Evolutionary conservation across 176 grass and related monocot genomes (phyloP).

Genomic region (Tillandsia leiboldiana): DNA sequence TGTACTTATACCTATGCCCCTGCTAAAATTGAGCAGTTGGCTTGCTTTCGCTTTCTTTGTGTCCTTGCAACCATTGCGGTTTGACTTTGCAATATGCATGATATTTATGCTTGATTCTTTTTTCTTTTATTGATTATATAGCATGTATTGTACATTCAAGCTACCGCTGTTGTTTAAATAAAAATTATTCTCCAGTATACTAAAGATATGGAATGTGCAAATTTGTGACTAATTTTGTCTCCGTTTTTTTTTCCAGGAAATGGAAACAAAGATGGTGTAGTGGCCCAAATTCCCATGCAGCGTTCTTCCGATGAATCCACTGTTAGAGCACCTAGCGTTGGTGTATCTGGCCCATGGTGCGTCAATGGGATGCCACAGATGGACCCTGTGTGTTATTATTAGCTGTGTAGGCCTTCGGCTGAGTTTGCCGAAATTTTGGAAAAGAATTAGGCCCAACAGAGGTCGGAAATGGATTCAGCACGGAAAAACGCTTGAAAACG

Average conservation of each 20-base stretch:
- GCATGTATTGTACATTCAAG: neutral
- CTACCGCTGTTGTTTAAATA: neutral
- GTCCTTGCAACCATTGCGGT: neutral
- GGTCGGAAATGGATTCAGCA: too few species aligned
- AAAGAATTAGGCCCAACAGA: too few species aligned
- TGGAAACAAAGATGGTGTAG: constrained; percentile 85
- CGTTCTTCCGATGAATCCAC: too few species aligned
- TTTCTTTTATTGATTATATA: neutral
- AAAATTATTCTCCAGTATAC: neutral
- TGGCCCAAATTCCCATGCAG: too few species aligned
- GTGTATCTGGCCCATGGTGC: too few species aligned
- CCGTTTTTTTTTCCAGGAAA: constrained; percentile 64
- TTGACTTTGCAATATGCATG: neutral
- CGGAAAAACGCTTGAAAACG: too few species aligned
- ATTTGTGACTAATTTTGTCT: constrained; percentile 12
- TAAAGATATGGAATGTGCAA: constrained; percentile 19
- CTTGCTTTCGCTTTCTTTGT: neutral
- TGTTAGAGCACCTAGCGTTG: too few species aligned
- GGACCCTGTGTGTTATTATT: too few species aligned
- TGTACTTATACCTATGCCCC: neutral
- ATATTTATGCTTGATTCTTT: neutral
- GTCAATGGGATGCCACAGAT: too few species aligned
- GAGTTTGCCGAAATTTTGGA: too few species aligned
- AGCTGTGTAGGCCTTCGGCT: too few species aligned
- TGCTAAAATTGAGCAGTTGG: neutral